These are phyloP conservation scores for Cucumis sativus DNA, from an alignment of 306 rosid species.

Conservation along the genomic window Cucumber_9930_V3 NC_026656.2:22664001-22664500, in stretches of 20 bases:
- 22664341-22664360: conserved; percentile 5
- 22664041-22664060: neutral
- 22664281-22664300: conserved; percentile 79
- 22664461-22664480: conserved; percentile 10
- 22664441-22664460: conserved; percentile 79
- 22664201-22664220: conserved; percentile 79
- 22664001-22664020: neutral
- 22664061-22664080: neutral
- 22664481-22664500: neutral
- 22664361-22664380: neutral
- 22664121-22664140: neutral
- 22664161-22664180: neutral
- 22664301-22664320: conserved; percentile 91
- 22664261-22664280: conserved; percentile 80
- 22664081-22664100: neutral
- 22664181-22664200: conserved; percentile 37
- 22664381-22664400: conserved; percentile 3
- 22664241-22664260: conserved; percentile 70
- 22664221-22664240: conserved; percentile 80
- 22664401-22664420: conserved; percentile 50
- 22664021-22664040: neutral
- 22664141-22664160: neutral
- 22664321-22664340: conserved; percentile 75
- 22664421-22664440: conserved; percentile 64
- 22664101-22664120: neutral